A percentile compares a stretch with the other conserved stretches of the same genome.
Conservation (phyloP, 2,329 filamentous ascomycete genomes). For the Aulographum hederae region DNA sequence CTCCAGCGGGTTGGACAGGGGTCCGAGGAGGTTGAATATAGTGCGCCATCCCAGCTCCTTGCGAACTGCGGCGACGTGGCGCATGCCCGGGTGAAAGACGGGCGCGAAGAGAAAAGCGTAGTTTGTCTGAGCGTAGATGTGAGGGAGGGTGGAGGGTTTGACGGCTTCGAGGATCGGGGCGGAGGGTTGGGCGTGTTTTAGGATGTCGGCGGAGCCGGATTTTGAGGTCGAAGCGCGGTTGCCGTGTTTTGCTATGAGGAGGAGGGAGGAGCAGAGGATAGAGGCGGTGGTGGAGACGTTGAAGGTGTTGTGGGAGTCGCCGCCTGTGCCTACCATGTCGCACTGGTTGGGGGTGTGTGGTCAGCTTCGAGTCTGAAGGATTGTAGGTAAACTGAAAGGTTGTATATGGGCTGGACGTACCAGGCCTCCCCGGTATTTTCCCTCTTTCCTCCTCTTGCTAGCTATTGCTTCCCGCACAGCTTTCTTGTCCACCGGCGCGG, state of each 20-base stretch:
- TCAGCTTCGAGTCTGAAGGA: too few relatives aligned
- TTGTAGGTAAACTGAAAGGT: slow-evolving; percentile 6
- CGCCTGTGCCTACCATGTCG: slow-evolving; percentile 94
- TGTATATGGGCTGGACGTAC: too few relatives aligned
- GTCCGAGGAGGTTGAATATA: slow-evolving; percentile 93
- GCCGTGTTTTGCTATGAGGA: slow-evolving; percentile 85
- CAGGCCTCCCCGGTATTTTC: slow-evolving; percentile 66
- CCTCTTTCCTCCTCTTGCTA: slow-evolving; percentile 43
- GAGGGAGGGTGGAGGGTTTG: slow-evolving; percentile 48
- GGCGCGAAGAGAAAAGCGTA: slow-evolving; percentile 94
- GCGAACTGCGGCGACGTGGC: slow-evolving; percentile 68
- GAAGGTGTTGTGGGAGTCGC: slow-evolving; percentile 93
- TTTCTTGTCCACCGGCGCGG: slow-evolving; percentile 49
- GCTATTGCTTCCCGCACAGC: slow-evolving; percentile 43
- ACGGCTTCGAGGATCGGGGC: slow-evolving; percentile 55
- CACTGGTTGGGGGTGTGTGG: slow-evolving; percentile 28
- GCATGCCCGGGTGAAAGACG: slow-evolving; percentile 91
- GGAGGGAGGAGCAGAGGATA: slow-evolving; percentile 70
- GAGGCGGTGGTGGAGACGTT: slow-evolving; percentile 94
- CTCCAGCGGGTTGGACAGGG: slow-evolving; percentile 79
- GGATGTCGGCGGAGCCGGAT: slow-evolving; percentile 84
- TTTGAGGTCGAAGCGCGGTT: slow-evolving; percentile 91
- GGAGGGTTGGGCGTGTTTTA: slow-evolving; percentile 38
- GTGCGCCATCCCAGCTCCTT: slow-evolving; percentile 84
- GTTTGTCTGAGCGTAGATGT: slow-evolving; percentile 63